Evolutionary conservation across 345 rosid species (phyloP).

Genomic region (Aegle marmelos): DNA sequence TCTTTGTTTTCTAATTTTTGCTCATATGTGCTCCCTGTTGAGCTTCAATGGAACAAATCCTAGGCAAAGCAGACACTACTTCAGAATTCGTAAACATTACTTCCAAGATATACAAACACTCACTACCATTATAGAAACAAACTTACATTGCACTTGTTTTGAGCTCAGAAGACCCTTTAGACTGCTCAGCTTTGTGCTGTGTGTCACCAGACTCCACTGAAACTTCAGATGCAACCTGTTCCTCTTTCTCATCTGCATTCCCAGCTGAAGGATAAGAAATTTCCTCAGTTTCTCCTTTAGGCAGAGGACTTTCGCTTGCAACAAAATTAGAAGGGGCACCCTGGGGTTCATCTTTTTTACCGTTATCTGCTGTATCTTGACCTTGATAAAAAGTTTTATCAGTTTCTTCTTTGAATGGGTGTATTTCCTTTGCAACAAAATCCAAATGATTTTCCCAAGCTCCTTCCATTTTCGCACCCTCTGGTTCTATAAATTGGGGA

Average conservation of each 20-base stretch:
- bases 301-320: constrained; percentile 12
- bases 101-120: not conserved
- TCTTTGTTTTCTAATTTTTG: not conserved
- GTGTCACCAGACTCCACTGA: constrained; percentile 2
- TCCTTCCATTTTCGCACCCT: constrained; percentile 1
- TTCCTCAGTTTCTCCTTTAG: constrained; percentile 10
- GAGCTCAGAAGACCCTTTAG: not conserved
- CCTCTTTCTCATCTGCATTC: constrained; percentile 10
- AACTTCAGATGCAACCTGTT: not conserved
- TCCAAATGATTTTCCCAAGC: not conserved
- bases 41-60: not conserved
- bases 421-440: not conserved
- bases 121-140: not conserved
- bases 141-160: constrained; percentile 22
- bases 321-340: constrained; percentile 14
- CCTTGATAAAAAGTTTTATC: not conserved
- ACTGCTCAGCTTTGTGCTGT: constrained; percentile 5
- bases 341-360: constrained; percentile 6
- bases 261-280: constrained; percentile 9
- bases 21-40: not conserved
- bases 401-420: not conserved
- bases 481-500: constrained; percentile 3
- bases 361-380: constrained; percentile 14
- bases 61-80: not conserved
- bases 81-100: not conserved